Base-by-base conservation (phyloP, 441 rosid genomes). In the Erodium texanum region DNA sequence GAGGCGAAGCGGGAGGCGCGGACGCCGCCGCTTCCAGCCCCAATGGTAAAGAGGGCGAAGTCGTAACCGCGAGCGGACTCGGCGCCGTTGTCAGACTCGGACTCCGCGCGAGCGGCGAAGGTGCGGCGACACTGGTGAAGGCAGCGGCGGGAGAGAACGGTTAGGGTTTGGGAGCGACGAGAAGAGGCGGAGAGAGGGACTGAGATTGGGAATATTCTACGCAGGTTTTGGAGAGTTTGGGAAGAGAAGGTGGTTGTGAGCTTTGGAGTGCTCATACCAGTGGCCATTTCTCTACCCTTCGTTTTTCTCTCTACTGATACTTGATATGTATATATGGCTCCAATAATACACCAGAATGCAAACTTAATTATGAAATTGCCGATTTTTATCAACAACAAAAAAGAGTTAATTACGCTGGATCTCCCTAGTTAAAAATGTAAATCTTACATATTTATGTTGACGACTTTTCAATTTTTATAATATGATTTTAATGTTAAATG, bases 21-120 rank as follows among this genome's bases (percentile, higher is more conserved):
- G 74, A 93, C 97, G 20, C 97, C 97, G 50, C 97, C 98, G 70
- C 97, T 90, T 0, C 93, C 98, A 5, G 97, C 98, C 66, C 97
- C 97, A 59, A 93, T 80, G 38, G 98, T 90, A 82, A 93, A 93
- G 75, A 93, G 92, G 82, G 88, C 97, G 69, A 86, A 93, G 75
- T 93, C 98, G 74, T 84, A 93, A 67, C 71, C 81, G 59, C 81
- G 85, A 11, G 80, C 62, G 3, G 80, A 65, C 12, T 88, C 92
- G 7, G 89, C 82, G 66, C 92, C 96, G 59, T 89, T 88, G 0
- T 72, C 85, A 1, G 16, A 45, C 2, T 27, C 29, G 71, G 74
- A 79, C 45, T 75, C 81, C 4, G 92, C 87, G n/a, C 81, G 83
- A 61, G 75, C 73, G 4, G 79, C 50, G 62, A 85, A 77, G 19